Conservation (phyloP, 2,329 filamentous ascomycete genomes). For the Verticillium isaacii region DNA sequence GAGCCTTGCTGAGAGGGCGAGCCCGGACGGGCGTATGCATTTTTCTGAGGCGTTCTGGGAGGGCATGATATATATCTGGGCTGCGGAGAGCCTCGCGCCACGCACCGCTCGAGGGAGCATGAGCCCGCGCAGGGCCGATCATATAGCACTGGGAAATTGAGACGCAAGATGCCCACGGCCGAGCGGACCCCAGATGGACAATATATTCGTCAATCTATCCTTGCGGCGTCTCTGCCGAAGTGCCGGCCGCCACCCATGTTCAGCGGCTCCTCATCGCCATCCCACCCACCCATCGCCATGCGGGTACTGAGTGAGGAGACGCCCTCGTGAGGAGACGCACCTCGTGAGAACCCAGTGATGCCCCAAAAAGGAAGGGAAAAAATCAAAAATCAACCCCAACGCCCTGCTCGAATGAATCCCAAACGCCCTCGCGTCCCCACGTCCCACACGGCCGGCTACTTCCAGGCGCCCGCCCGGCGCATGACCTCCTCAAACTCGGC, state of each 20-base stretch:
- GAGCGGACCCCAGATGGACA: background rate
- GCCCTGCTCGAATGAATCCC: background rate
- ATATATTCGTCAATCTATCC: background rate
- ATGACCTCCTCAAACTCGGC: slow-evolving; percentile 86
- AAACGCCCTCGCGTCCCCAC: background rate
- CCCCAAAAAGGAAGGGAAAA: too few relatives aligned
- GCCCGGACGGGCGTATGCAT: background rate
- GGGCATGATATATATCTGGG: background rate
- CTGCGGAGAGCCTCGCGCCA: background rate
- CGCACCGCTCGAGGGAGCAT: background rate
- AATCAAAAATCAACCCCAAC: background rate
- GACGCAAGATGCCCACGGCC: background rate
- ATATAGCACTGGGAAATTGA: background rate
- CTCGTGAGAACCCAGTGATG: too few relatives aligned
- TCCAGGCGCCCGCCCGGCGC: slow-evolving; percentile 78
- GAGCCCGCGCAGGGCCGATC: background rate
- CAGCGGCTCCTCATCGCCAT: too few relatives aligned
- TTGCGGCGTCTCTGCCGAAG: too few relatives aligned
- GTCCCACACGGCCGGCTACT: slow-evolving; percentile 35
- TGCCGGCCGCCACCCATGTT: too few relatives aligned
- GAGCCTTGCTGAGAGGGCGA: too few relatives aligned
- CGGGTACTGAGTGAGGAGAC: too few relatives aligned
- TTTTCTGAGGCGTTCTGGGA: background rate
- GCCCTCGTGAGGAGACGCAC: too few relatives aligned
- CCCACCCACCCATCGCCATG: too few relatives aligned